Evolutionary conservation across 2,329 filamentous ascomycete species (phyloP), one percentile per base, ranked within the genome.

Genomic region (Colletotrichum somersetense): DNA sequence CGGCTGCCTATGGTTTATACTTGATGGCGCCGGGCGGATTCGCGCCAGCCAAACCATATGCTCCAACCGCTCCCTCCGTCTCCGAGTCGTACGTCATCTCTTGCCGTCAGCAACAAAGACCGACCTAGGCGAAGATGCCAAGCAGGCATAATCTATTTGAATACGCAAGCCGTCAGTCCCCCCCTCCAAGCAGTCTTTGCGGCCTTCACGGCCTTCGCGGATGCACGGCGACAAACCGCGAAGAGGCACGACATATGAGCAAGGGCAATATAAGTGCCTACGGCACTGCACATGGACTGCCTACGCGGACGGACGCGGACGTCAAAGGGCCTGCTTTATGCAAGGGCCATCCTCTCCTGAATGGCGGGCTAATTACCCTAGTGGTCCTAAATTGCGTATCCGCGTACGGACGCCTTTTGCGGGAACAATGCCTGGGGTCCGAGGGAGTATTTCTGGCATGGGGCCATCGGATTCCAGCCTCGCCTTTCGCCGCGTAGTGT

Each of bases 41-140:
- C 55, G 66, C 66, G 66, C 69, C 69, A 64, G 53, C 35, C 33
- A 38, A 38, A 48, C 59, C 66, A 70, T 66, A 70, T 70, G 61
- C 35, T 48, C 53, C 56, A 59, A 35, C 69, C 38, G 44, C 35
- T 1, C 38, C 30, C 46, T 61, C 66, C 59, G 23, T 46, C 33
- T 7, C 59, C 40, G 59, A 72, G 70, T 70, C 61, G 70, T 72
- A 72, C 70, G 66, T 72, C 70, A 72, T 70, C 70, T 61, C 40
- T 26, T 61, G 35, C 61, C 59, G 66, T 72, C 61, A 72, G 70
- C 55, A 70, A n/a, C 59, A 50, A 40, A 55, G 40, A 40, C 48
- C 46, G 40, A 40, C 56, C 46, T 52, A 64, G 38, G 42, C 46
- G 33, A 63, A n/a, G 20, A 38, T 48, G 71, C 71, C 71, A 71